phyloP scores from a whole-genome alignment of 805 yeast species.

The Wilhelminamyces savonicus region DNA sequence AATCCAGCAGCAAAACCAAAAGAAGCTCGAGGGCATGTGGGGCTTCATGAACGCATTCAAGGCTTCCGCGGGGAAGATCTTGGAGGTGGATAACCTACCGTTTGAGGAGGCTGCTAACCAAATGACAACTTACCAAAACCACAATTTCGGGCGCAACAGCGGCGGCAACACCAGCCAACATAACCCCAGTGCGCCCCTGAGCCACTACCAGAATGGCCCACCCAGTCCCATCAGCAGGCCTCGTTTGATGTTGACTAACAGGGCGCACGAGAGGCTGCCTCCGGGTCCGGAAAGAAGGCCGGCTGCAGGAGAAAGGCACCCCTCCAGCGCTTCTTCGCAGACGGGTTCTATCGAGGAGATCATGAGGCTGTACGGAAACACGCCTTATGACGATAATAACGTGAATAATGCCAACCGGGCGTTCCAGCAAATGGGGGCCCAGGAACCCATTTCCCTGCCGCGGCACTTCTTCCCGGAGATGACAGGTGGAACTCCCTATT shows the following conservation, averaged over 20 bases:
- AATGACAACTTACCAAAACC: conserved; percentile 13
- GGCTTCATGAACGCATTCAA: conserved; percentile 81
- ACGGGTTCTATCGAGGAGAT: conserved; percentile 20
- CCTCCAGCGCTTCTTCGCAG: conserved; percentile 2
- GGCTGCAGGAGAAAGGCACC: background rate
- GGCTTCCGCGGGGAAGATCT: conserved; percentile 48
- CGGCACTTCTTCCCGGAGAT: conserved; percentile 29
- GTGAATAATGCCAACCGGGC: conserved; percentile 19
- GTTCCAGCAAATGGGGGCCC: conserved; percentile 22
- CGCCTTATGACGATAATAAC: conserved; percentile 5
- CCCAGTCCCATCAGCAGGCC: conserved; percentile 23
- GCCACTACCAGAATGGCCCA: conserved; percentile 2
- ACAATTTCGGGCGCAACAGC: conserved; percentile 1
- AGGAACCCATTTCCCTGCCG: conserved; percentile 22
- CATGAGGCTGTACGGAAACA: conserved; percentile 18
- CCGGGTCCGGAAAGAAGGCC: conserved; percentile 12
- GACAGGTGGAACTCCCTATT: conserved; percentile 6
- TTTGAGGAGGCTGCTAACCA: conserved; percentile 11
- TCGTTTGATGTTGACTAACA: conserved; percentile 35
- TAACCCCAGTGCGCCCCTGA: conserved; percentile 2
- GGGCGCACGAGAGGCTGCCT: conserved; percentile 17
- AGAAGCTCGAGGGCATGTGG: conserved; percentile 80
- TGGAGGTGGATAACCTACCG: conserved; percentile 24
- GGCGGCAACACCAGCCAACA: conserved; percentile 1
- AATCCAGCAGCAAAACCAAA: conserved; percentile 78